A percentile compares a stretch with the other conserved stretches of the same genome.
Conservation (phyloP, 768 basidiomycete species). For the Strobilomyces echinocephalus region DNA sequence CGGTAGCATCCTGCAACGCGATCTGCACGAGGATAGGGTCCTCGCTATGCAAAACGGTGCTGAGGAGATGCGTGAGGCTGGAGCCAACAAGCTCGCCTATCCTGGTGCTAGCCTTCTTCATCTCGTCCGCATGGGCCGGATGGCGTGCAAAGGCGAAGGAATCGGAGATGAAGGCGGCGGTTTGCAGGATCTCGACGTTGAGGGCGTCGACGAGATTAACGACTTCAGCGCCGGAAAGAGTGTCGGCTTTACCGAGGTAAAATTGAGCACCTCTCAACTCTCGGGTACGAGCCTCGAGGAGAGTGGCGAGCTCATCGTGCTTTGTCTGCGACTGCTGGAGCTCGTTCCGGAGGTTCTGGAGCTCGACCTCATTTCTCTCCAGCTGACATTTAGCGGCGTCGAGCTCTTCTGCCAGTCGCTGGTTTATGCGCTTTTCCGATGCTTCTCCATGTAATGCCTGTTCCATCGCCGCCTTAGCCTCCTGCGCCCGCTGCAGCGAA, state of each 20-base stretch:
- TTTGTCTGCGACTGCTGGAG: constrained; percentile 22
- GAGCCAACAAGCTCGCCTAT: constrained; percentile 31
- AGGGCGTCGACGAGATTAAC: constrained; percentile 34
- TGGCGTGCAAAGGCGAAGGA: constrained; percentile 30
- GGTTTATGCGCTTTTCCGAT: constrained; percentile 16
- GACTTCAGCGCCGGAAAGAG: constrained; percentile 42
- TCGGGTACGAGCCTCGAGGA: constrained; percentile 31
- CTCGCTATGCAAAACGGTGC: constrained; percentile 22
- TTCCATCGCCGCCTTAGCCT: constrained; percentile 12
- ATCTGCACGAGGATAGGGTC: constrained; percentile 39
- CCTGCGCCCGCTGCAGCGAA: constrained; percentile 18
- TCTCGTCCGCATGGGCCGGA: constrained; percentile 17
- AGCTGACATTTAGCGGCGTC: constrained; percentile 19
- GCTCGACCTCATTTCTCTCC: constrained; percentile 19
- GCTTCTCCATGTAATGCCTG: constrained; percentile 19
- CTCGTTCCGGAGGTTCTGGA: constrained; percentile 25
- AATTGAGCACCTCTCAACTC: constrained; percentile 41
- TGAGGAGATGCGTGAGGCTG: constrained; percentile 23
- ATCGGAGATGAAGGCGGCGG: constrained; percentile 42
- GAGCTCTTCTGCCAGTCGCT: constrained; percentile 17
- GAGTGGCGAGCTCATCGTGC: constrained; percentile 26
- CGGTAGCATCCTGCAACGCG: constrained; percentile 32
- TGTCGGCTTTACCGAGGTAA: constrained; percentile 42
- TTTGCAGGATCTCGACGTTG: constrained; percentile 48
- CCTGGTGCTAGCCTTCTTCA: constrained; percentile 25